Conservation (phyloP, 305 asterid genomes). For the Solanum hybrid region DNA sequence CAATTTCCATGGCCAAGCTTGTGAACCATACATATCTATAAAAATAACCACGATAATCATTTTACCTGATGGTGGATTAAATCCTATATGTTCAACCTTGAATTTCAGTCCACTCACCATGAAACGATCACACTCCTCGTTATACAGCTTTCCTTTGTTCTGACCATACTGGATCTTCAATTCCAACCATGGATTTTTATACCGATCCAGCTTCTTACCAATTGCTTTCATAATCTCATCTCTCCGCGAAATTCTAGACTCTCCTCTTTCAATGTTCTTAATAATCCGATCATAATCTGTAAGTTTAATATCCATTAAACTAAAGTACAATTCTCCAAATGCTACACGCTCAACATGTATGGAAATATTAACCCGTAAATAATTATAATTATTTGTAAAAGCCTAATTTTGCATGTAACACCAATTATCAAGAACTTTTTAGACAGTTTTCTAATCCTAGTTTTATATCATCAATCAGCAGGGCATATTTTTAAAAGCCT, state of each 20-base stretch:
- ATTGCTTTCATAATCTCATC: slow-evolving; percentile 99
- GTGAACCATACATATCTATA: slow-evolving; percentile 94
- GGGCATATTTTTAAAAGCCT: neutral
- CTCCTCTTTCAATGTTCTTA: slow-evolving; percentile 95
- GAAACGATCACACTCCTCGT: slow-evolving; percentile 98
- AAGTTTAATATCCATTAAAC: slow-evolving; percentile 4
- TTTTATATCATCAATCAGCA: neutral
- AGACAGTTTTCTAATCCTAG: neutral
- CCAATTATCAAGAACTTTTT: neutral
- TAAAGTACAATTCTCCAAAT: neutral
- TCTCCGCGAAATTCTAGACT: slow-evolving; percentile 88
- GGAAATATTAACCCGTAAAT: neutral
- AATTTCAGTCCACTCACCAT: slow-evolving; percentile 49
- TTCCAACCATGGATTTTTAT: slow-evolving; percentile 97
- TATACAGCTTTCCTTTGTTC: slow-evolving; percentile 97
- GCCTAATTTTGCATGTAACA: neutral
- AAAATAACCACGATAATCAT: neutral
- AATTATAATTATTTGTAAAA: neutral
- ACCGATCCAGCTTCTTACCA: slow-evolving; percentile 92
- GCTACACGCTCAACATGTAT: neutral
- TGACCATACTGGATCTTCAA: slow-evolving; percentile 96
- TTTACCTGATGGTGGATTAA: neutral
- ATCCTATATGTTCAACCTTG: neutral
- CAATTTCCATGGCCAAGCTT: slow-evolving; percentile 98
- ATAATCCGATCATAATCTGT: slow-evolving; percentile 94